phyloP scores from a whole-genome alignment of 371 early-diverging fungal genomes.

The Lichtheimia hyalospora region DNA sequence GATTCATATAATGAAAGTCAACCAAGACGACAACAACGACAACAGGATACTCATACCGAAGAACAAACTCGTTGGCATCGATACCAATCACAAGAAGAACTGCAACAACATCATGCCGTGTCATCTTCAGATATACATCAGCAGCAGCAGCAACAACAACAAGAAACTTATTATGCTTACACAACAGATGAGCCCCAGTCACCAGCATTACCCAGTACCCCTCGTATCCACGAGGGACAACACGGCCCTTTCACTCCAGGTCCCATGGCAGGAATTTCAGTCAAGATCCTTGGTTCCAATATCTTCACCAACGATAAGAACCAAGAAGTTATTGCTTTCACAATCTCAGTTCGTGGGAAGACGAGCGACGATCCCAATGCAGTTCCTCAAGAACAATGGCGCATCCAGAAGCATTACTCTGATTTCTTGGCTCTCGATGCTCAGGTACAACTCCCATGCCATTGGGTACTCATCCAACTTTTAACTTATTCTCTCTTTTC shows the following conservation, averaged over 20 bases:
- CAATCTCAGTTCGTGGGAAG: conserved; percentile 42
- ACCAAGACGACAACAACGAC: too few relatives aligned
- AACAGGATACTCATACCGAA: background rate
- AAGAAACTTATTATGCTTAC: background rate
- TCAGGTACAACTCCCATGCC: conserved; percentile 44
- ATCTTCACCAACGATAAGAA: conserved; percentile 70
- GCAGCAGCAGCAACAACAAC: background rate
- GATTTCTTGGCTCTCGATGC: conserved; percentile 77
- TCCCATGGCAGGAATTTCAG: conserved; percentile 37
- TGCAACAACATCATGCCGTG: background rate
- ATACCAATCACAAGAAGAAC: background rate
- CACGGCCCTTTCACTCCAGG: conserved; percentile 13
- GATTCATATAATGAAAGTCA: too few relatives aligned
- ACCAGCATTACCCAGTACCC: conserved; percentile 1
- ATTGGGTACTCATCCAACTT: too few relatives aligned
- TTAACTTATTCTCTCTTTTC: background rate
- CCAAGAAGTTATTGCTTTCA: conserved; percentile 63
- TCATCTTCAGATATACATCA: background rate
- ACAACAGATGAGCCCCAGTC: background rate
- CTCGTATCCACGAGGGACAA: conserved; percentile 5
- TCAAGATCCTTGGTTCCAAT: conserved; percentile 65
- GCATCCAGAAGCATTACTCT: conserved; percentile 77
- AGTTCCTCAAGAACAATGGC: conserved; percentile 65
- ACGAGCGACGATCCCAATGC: conserved; percentile 20
- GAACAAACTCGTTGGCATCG: background rate